phyloP scores from a whole-genome alignment of 495 filamentous ascomycete genomes.

The Extremus antarcticus region DNA sequence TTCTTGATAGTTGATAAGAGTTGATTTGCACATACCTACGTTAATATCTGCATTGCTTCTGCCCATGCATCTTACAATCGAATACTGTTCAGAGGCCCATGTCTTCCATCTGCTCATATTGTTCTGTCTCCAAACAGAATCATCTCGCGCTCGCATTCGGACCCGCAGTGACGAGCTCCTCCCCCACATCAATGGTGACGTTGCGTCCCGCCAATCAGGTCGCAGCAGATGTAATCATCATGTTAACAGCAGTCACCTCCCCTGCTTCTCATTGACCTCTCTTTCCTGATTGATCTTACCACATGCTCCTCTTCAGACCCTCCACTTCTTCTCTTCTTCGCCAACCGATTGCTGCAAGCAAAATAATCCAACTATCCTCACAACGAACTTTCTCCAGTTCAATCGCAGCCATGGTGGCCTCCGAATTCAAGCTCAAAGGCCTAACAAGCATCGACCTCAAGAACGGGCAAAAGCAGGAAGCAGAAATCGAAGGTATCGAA shows the following conservation, averaged over 20 bases:
- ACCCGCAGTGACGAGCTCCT: too few species aligned
- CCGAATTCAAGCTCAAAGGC: slow-evolving; percentile 81
- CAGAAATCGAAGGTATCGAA: slow-evolving; percentile 77
- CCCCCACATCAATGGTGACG: too few species aligned
- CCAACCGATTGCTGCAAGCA: not conserved
- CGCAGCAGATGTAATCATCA: too few species aligned
- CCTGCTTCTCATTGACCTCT: not conserved
- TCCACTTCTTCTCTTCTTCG: slow-evolving; percentile 5
- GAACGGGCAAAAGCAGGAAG: slow-evolving; percentile 74
- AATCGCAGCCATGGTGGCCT: slow-evolving; percentile 14
- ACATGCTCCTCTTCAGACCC: not conserved
- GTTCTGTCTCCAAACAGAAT: too few species aligned
- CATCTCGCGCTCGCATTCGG: too few species aligned
- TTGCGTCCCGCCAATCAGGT: too few species aligned
- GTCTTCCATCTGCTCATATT: too few species aligned
- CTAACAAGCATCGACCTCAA: slow-evolving; percentile 60
- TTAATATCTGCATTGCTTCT: not conserved
- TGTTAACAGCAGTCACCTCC: not conserved
- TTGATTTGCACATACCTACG: too few species aligned
- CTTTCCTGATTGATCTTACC: not conserved
- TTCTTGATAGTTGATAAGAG: not conserved
- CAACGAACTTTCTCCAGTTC: slow-evolving; percentile 9
- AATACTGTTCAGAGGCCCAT: too few species aligned
- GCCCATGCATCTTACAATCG: not conserved
- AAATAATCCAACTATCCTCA: not conserved